These are phyloP conservation scores for Ogataea populi-albae DNA, from an alignment of 805 yeast genomes.

Conservation along the genomic window DNA sequence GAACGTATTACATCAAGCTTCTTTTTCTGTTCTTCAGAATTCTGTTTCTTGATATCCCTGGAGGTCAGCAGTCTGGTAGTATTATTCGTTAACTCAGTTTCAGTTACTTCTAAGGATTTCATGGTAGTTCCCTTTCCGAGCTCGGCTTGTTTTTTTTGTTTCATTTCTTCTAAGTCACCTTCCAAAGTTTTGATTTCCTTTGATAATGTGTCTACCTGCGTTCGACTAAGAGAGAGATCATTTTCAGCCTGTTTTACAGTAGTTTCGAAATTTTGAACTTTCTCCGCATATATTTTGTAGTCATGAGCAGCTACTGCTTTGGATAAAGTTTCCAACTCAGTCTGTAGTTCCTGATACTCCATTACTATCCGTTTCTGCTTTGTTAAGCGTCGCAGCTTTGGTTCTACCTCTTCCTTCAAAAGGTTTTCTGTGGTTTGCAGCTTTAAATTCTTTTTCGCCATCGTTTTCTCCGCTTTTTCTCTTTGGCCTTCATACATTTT, in stretches of 20 bases:
- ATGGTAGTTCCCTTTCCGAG: conserved; percentile 57
- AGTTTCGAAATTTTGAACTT: conserved; percentile 42
- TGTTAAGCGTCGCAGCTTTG: conserved; percentile 77
- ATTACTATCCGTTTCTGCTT: conserved; percentile 77
- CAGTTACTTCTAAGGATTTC: conserved; percentile 56
- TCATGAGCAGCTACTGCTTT: conserved; percentile 78
- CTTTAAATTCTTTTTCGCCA: conserved; percentile 86
- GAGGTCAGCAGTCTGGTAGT: conserved; percentile 68
- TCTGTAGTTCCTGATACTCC: conserved; percentile 82
- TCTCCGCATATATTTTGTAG: conserved; percentile 43
- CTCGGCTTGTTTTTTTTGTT: conserved; percentile 53
- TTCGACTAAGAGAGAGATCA: conserved; percentile 39
- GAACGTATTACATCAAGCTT: conserved; percentile 34
- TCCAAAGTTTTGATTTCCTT: conserved; percentile 57
- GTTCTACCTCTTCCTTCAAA: conserved; percentile 85
- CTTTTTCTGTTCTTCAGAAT: conserved; percentile 49
- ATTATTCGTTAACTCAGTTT: conserved; percentile 56
- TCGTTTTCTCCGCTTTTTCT: conserved; percentile 86
- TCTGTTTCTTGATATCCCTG: conserved; percentile 54
- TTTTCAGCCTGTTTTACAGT: conserved; percentile 41
- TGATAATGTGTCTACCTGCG: conserved; percentile 43
- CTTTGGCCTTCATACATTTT: conserved; percentile 91
- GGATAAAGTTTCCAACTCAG: conserved; percentile 72
- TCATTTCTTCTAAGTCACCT: conserved; percentile 57
- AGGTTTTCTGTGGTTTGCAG: conserved; percentile 71